A percentile compares a stretch with the other conserved stretches of the same genome.
These are phyloP conservation scores for Daldinia sp. DNA, from an alignment of 2,329 filamentous ascomycete species.

Conservation along the genomic window DNA sequence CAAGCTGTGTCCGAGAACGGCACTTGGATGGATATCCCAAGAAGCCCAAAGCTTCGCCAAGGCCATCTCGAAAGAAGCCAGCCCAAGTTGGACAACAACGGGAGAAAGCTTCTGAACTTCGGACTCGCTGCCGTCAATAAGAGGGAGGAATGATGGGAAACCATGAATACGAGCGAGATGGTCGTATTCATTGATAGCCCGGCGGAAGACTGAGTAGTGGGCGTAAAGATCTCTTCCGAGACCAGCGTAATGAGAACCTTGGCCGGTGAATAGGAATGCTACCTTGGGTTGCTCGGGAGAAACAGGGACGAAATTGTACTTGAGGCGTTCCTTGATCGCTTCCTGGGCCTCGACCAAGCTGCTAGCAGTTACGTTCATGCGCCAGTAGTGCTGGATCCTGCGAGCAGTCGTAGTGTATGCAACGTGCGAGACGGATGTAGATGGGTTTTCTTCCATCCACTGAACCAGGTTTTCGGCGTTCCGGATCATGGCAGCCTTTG, in stretches of 20 bases:
- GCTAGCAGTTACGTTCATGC: conserved; percentile 62
- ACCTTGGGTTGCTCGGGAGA: conserved; percentile 60
- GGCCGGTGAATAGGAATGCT: conserved; percentile 67
- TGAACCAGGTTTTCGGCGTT: conserved; percentile 68
- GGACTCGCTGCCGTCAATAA: conserved; percentile 60
- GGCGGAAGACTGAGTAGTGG: conserved; percentile 61
- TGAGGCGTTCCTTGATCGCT: conserved; percentile 57
- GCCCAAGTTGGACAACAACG: conserved; percentile 65
- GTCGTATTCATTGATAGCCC: conserved; percentile 69
- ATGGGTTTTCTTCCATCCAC: conserved; percentile 65
- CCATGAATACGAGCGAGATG: conserved; percentile 63
- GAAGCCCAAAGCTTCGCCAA: conserved; percentile 67
- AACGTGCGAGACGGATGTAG: conserved; percentile 67
- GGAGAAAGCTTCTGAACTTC: conserved; percentile 62
- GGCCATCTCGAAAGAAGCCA: conserved; percentile 69
- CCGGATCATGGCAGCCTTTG: conserved; percentile 66
- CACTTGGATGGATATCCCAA: conserved; percentile 67
- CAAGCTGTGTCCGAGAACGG: conserved; percentile 72
- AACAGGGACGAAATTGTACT: conserved; percentile 59
- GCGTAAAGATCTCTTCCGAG: conserved; percentile 65
- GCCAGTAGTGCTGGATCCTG: conserved; percentile 70
- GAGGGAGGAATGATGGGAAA: conserved; percentile 68
- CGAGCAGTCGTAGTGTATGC: conserved; percentile 78
- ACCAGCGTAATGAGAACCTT: conserved; percentile 66
- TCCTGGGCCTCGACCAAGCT: conserved; percentile 58